These are phyloP conservation scores for Flaveria linearis DNA, from an alignment of 129 eudicot species.

Conservation along the genomic window DNA sequence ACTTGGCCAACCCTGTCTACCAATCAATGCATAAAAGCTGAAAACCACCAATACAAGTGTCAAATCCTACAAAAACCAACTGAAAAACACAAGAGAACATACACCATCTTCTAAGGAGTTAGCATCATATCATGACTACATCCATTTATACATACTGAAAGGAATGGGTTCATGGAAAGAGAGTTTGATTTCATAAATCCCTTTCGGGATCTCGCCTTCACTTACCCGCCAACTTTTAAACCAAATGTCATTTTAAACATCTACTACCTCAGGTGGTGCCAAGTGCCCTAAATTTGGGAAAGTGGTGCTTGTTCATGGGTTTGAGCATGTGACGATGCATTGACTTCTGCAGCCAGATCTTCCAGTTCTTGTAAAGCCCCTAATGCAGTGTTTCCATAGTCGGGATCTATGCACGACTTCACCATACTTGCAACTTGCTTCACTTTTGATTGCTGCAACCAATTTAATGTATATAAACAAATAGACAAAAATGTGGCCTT, in stretches of 20 bases:
- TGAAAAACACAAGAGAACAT: conserved; percentile 2
- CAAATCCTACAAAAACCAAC: conserved; percentile 34
- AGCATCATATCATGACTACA: conserved; percentile 29
- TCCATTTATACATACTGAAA: conserved; percentile 32
- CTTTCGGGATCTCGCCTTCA: conserved; percentile 18
- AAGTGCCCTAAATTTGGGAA: conserved; percentile 18
- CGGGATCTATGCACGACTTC: conserved; percentile 49
- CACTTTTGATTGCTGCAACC: conserved; percentile 64
- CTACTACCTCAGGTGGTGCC: conserved; percentile 20
- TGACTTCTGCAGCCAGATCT: conserved; percentile 42
- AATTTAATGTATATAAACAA: neutral
- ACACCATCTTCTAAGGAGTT: conserved; percentile 32
- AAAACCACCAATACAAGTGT: conserved; percentile 16
- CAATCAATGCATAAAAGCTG: conserved; percentile 11
- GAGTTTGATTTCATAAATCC: neutral
- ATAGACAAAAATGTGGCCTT: neutral
- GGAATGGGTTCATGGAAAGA: conserved; percentile 22
- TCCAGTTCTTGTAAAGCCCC: conserved; percentile 71
- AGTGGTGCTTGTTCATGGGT: conserved; percentile 20
- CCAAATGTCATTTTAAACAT: conserved; percentile 16
- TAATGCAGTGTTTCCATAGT: conserved; percentile 42
- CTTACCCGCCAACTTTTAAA: conserved; percentile 27
- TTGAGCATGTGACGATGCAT: conserved; percentile 38
- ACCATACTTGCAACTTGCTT: conserved; percentile 46
- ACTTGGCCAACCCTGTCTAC: neutral